These are phyloP conservation scores for Sphagnurus paluster DNA, from an alignment of 1,284 basidiomycete species.

Conservation along the genomic window DNA sequence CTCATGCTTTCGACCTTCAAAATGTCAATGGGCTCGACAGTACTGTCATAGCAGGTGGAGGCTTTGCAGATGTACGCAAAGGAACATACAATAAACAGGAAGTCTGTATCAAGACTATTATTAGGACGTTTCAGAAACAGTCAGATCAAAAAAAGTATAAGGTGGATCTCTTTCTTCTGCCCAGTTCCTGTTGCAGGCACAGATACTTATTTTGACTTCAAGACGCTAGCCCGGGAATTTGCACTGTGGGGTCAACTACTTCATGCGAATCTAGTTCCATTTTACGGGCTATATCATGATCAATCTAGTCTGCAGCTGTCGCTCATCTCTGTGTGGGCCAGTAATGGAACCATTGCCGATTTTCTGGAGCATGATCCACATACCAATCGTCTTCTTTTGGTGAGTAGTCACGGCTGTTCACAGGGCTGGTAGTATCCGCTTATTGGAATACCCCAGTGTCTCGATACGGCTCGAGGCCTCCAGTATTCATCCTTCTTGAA, in stretches of 20 bases:
- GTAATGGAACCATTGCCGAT: background rate
- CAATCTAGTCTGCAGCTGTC: background rate
- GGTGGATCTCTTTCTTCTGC: constrained; percentile 2
- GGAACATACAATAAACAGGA: background rate
- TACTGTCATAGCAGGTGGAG: constrained; percentile 5
- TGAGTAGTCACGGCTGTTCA: background rate
- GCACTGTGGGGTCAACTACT: constrained; percentile 4
- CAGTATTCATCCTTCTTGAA: too few species aligned
- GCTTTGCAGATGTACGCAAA: constrained; percentile 17
- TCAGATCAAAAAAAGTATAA: constrained; percentile 1
- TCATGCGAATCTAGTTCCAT: constrained; percentile 2
- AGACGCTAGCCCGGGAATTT: background rate
- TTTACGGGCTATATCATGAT: constrained; percentile 4
- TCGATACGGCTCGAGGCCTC: constrained; percentile 1
- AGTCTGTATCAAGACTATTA: constrained; percentile 15
- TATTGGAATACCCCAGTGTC: background rate
- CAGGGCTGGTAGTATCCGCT: background rate
- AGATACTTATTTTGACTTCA: background rate
- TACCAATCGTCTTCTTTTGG: background rate
- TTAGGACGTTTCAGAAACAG: constrained; percentile 6
- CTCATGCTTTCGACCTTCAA: constrained; percentile 3
- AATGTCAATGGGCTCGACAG: background rate
- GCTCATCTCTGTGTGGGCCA: constrained; percentile 2
- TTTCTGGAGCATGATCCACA: background rate
- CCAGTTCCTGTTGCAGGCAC: background rate